These are phyloP conservation scores for Lagerstroemia speciosa DNA, from an alignment of 345 rosid genomes.

Conservation along the genomic window DNA sequence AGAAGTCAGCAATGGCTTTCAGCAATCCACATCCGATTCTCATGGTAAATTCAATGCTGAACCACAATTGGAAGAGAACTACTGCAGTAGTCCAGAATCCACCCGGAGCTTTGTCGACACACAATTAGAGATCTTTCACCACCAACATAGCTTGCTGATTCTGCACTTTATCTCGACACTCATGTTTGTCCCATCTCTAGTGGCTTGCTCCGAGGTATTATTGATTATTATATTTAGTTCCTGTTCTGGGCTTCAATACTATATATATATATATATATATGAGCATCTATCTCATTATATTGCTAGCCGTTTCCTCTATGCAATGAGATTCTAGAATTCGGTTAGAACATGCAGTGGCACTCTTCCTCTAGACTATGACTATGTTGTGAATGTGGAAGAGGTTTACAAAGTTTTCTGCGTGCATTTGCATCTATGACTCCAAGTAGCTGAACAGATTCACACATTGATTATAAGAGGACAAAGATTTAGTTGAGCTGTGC, in stretches of 20 bases:
- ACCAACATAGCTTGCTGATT: conserved; percentile 65
- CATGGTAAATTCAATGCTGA: conserved; percentile 25
- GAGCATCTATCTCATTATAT: background rate
- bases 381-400: background rate
- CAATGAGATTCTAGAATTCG: background rate
- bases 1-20: conserved; percentile 28
- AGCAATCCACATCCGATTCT: conserved; percentile 25
- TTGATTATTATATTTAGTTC: background rate
- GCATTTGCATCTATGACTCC: too few species aligned
- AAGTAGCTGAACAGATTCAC: too few species aligned
- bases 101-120: conserved; percentile 60
- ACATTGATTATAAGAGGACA: background rate
- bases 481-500: background rate
- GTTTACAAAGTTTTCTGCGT: too few species aligned
- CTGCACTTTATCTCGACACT: conserved; percentile 70
- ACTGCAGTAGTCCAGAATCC: conserved; percentile 29
- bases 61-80: conserved; percentile 26
- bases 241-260: background rate
- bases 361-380: background rate
- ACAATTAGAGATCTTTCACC: conserved; percentile 78
- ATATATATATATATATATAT: background rate
- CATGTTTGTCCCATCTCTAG: conserved; percentile 87
- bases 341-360: background rate
- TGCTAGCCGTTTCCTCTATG: background rate
- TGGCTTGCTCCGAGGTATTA: conserved; percentile 94